Percentiles rank a stretch among this genome's conserved stretches.
phyloP scores from a whole-genome alignment of 495 filamentous ascomycete species.

The Melanomma pulvis-pyrius region DNA sequence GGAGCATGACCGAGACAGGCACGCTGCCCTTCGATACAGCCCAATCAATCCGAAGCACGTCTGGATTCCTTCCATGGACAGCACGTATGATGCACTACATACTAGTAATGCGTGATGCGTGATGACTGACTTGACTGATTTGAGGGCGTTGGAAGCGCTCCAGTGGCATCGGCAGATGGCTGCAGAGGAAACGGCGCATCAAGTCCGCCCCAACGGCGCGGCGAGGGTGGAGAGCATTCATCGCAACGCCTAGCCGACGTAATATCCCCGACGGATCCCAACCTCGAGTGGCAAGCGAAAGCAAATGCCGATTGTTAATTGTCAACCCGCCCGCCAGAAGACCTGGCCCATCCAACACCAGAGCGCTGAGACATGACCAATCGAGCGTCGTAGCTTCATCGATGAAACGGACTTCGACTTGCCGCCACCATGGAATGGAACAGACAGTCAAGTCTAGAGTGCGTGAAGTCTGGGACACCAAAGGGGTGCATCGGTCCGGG shows the following conservation, averaged over 20 bases:
- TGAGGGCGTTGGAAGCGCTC: not conserved
- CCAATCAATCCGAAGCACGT: slow-evolving; percentile 15
- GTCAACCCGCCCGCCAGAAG: not conserved
- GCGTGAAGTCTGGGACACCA: not conserved
- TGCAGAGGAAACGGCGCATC: not conserved
- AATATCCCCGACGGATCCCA: slow-evolving; percentile 3
- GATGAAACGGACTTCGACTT: slow-evolving; percentile 26
- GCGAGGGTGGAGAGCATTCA: slow-evolving; percentile 2
- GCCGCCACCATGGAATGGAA: slow-evolving; percentile 12
- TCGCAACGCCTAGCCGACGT: not conserved
- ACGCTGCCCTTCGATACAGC: not conserved
- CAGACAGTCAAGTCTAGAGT: not conserved
- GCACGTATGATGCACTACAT: slow-evolving; percentile 8
- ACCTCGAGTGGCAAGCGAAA: slow-evolving; percentile 16
- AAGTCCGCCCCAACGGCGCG: slow-evolving; percentile 1
- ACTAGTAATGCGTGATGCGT: not conserved
- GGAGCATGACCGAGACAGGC: slow-evolving; percentile 20
- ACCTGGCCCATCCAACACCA: slow-evolving; percentile 14
- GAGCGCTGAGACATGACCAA: slow-evolving; percentile 33
- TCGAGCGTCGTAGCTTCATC: not conserved
- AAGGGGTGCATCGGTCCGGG: slow-evolving; percentile 2
- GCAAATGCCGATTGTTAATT: slow-evolving; percentile 19
- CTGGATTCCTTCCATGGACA: slow-evolving; percentile 21
- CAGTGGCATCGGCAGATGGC: slow-evolving; percentile 18
- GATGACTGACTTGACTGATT: not conserved